phyloP scores from a whole-genome alignment of 73 alveolate genomes.

The Effrenium voratum region DNA sequence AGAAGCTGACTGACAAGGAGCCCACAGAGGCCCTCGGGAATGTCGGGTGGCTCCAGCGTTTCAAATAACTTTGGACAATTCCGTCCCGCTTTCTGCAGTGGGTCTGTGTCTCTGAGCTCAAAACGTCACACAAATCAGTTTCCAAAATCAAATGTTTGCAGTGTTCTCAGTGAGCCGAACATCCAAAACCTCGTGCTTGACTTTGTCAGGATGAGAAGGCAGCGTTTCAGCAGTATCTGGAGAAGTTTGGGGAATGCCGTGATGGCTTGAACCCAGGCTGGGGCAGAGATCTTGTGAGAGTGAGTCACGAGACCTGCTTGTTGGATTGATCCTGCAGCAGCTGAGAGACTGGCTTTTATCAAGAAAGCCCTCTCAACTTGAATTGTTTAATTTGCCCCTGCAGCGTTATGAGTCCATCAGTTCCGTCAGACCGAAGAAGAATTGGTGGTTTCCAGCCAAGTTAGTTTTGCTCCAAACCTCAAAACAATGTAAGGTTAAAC shows the following conservation, averaged over 20 bases:
- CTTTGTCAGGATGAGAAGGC: slow-evolving; percentile 59
- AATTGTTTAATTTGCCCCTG: no score
- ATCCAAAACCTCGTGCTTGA: background rate
- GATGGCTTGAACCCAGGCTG: slow-evolving; percentile 91
- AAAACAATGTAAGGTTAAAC: no score
- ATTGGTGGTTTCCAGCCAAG: no score
- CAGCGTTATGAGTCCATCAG: no score
- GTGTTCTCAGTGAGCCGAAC: background rate
- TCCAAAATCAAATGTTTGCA: background rate
- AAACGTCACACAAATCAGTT: background rate
- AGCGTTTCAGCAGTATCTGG: slow-evolving; percentile 59
- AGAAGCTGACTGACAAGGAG: slow-evolving; percentile 23
- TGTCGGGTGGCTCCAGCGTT: background rate
- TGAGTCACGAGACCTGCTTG: no score
- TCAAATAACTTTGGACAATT: background rate
- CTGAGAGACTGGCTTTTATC: no score
- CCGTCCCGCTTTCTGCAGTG: background rate
- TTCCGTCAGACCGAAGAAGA: no score
- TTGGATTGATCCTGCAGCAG: no score
- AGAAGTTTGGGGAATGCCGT: slow-evolving; percentile 90
- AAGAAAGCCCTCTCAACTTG: no score
- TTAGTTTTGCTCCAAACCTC: no score
- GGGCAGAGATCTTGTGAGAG: no score
- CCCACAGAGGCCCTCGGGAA: slow-evolving; percentile 31
- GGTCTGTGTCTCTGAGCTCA: background rate